A percentile compares a stretch with the other conserved stretches of the same genome.
Conservation (phyloP, 1,284 basidiomycete species). For the Trametes sp. region DNA sequence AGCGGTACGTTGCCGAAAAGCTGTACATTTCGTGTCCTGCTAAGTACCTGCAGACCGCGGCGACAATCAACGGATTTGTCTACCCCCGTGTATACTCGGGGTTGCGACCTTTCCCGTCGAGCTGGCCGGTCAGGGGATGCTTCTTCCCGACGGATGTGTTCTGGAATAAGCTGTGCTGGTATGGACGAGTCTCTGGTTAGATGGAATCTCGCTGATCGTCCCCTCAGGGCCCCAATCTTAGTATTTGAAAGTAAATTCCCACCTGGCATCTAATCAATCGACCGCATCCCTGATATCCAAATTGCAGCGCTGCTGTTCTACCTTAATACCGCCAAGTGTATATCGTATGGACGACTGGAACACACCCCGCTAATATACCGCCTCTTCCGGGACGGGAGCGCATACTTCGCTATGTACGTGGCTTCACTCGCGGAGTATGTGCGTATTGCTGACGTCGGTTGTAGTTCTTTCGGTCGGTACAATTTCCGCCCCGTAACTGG, state of each 20-base stretch:
- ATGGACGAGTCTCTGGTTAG: background rate
- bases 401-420: conserved; percentile 27
- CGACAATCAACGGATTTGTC: background rate
- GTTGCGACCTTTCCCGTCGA: conserved; percentile 13
- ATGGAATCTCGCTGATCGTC: background rate
- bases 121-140: conserved; percentile 21
- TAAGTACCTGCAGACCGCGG: background rate
- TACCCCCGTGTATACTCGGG: conserved; percentile 2
- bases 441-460: background rate
- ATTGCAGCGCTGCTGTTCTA: conserved; percentile 25
- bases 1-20: conserved; percentile 1
- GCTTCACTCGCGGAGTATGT: too few relatives aligned
- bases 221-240: conserved; percentile 24
- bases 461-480: conserved; percentile 19
- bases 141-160: background rate
- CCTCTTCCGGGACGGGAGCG: conserved; percentile 26
- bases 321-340: conserved; percentile 28
- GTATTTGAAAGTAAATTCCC: conserved; percentile 23
- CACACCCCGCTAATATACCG: conserved; percentile 27
- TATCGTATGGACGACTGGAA: conserved; percentile 24
- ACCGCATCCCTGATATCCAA: too few relatives aligned
- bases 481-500: too few relatives aligned
- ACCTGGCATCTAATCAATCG: background rate
- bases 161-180: conserved; percentile 23
- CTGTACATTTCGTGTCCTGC: background rate